These are phyloP conservation scores for Limonium bicolor DNA, from an alignment of 148 eudicot genomes.

Conservation along the genomic window DNA sequence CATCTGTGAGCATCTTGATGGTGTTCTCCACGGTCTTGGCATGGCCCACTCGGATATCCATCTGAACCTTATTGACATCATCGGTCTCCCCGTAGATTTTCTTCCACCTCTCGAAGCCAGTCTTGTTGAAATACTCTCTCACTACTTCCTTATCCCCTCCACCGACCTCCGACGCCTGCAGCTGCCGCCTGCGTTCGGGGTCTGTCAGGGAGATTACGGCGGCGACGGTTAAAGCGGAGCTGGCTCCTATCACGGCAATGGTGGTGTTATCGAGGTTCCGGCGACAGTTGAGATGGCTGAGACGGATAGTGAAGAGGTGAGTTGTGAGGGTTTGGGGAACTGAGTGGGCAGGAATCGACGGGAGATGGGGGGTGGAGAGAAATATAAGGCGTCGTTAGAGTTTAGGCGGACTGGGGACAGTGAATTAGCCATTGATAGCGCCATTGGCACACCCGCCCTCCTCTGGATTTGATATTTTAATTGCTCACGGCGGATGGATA, in stretches of 20 bases:
- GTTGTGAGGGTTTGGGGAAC: no score
- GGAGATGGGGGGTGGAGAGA: no score
- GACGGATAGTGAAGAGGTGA: no score
- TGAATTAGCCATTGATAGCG: no score
- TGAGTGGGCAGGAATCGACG: no score
- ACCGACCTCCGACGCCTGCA: constrained; percentile 86
- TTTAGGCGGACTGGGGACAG: no score
- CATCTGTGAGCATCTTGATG: constrained; percentile 58
- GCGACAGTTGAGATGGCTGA: constrained; percentile 33
- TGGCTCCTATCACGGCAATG: constrained; percentile 51
- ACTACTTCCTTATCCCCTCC: constrained; percentile 98
- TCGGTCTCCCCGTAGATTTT: constrained; percentile 87
- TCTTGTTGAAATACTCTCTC: constrained; percentile 67
- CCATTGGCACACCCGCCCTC: no score
- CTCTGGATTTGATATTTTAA: no score
- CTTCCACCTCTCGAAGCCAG: constrained; percentile 88
- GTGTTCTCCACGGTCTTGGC: constrained; percentile 86
- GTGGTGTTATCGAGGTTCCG: constrained; percentile 27
- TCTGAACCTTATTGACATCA: constrained; percentile 76
- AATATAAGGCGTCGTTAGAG: no score
- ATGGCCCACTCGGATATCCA: constrained; percentile 77
- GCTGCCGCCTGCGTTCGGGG: constrained; percentile 73
- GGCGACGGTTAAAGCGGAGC: constrained; percentile 57
- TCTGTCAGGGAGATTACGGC: constrained; percentile 57
- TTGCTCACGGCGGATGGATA: no score